These are phyloP conservation scores for Ceratocystis cacaofunesta DNA, from an alignment of 2,329 filamentous ascomycete species.

Conservation along the genomic window DNA sequence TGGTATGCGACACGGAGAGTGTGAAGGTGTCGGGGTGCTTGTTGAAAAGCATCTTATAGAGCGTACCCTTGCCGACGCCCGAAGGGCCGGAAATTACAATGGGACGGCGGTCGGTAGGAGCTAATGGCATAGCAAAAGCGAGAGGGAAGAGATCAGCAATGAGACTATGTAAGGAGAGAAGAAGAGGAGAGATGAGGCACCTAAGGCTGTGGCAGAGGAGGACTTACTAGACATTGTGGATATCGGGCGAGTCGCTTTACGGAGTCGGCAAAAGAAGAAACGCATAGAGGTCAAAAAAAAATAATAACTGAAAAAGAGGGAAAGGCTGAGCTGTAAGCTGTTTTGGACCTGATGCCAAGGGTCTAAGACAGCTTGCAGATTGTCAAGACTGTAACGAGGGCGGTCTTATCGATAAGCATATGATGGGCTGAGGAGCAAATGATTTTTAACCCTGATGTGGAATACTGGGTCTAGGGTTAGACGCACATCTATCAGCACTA, in stretches of 20 bases:
- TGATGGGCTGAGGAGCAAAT: background rate
- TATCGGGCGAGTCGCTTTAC: constrained; percentile 8
- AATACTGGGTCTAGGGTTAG: background rate
- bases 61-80: constrained; percentile 68
- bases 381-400: background rate
- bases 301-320: background rate
- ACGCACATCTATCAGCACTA: background rate
- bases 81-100: constrained; percentile 69
- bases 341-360: background rate
- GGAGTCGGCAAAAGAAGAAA: constrained; percentile 8
- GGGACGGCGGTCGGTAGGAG: constrained; percentile 40
- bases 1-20: constrained; percentile 60
- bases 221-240: constrained; percentile 15
- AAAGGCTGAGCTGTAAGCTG: background rate
- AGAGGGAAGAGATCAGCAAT: constrained; percentile 17
- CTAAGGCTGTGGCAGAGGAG: background rate
- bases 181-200: background rate
- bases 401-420: background rate
- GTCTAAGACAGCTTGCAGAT: background rate
- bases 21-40: constrained; percentile 36
- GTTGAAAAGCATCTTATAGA: constrained; percentile 56
- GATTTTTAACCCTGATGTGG: background rate
- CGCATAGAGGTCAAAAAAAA: constrained; percentile 7
- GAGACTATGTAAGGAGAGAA: background rate
- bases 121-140: background rate